Percentiles rank a stretch among this genome's conserved stretches.
Conservation (phyloP, 1,284 basidiomycete species). For the Thelephora terrestris region DNA sequence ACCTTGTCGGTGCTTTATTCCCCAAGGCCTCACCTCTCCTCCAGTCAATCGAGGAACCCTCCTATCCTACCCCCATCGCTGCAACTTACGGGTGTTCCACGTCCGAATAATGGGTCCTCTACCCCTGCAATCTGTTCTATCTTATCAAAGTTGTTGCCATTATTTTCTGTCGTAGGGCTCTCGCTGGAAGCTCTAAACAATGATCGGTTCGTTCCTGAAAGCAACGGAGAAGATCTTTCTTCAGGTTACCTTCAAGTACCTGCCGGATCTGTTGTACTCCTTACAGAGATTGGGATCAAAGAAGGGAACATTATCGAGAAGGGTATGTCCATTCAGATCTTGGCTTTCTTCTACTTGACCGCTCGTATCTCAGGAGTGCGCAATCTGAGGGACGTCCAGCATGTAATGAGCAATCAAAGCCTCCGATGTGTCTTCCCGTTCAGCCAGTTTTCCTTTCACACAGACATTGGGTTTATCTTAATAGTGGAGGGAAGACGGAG, state of each 20-base stretch:
- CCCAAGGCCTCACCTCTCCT: conserved; percentile 5
- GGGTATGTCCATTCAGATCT: conserved; percentile 28
- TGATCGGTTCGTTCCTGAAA: conserved; percentile 51
- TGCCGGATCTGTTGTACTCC: conserved; percentile 46
- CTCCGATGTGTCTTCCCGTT: conserved; percentile 78
- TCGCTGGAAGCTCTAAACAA: conserved; percentile 55
- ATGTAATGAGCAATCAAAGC: conserved; percentile 57
- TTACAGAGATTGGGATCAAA: conserved; percentile 58
- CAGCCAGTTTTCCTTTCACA: conserved; percentile 65
- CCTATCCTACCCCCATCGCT: conserved; percentile 62
- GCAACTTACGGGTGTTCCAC: conserved; percentile 52
- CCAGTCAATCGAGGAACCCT: conserved; percentile 58
- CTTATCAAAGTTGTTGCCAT: conserved; percentile 47
- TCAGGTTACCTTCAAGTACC: conserved; percentile 72
- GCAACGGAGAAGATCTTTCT: conserved; percentile 64
- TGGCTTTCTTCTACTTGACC: neutral
- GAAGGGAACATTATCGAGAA: conserved; percentile 59
- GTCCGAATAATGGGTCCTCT: conserved; percentile 22
- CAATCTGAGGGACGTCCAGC: conserved; percentile 64
- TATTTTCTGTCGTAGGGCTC: conserved; percentile 39
- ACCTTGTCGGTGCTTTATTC: neutral
- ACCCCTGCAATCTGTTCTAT: conserved; percentile 31
- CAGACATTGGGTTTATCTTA: conserved; percentile 60
- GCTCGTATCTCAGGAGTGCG: conserved; percentile 37
- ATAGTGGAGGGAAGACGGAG: conserved; percentile 59